Percentiles rank a stretch among this genome's conserved stretches.
phyloP scores from a whole-genome alignment of 1,139 yeast genomes.

The Blastobotrys persicus region DNA sequence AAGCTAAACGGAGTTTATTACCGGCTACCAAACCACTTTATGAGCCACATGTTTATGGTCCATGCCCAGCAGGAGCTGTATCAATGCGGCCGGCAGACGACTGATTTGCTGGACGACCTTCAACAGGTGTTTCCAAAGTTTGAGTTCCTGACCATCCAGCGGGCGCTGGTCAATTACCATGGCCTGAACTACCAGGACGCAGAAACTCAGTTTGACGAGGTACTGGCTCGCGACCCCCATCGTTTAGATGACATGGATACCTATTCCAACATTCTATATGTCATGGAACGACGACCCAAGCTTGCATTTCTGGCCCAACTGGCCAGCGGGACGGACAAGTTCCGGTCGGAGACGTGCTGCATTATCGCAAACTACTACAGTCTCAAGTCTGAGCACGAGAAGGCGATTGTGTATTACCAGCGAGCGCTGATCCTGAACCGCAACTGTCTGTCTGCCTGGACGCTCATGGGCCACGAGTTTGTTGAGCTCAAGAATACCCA shows the following conservation, averaged over 20 bases:
- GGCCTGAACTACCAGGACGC: constrained; percentile 78
- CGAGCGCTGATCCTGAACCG: constrained; percentile 82
- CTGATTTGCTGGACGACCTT: constrained; percentile 34
- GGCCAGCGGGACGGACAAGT: constrained; percentile 78
- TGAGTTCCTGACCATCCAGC: constrained; percentile 71
- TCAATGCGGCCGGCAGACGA: constrained; percentile 50
- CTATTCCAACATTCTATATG: constrained; percentile 89
- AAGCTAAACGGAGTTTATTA: constrained; percentile 38
- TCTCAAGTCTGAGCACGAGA: constrained; percentile 88
- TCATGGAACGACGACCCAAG: constrained; percentile 85
- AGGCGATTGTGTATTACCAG: constrained; percentile 88
- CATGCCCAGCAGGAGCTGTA: constrained; percentile 77
- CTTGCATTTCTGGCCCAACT: constrained; percentile 84
- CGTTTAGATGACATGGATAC: constrained; percentile 87
- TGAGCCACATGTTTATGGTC: constrained; percentile 63
- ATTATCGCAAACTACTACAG: constrained; percentile 92
- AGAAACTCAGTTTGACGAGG: constrained; percentile 72
- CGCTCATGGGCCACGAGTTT: constrained; percentile 98
- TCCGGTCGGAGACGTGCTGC: constrained; percentile 93
- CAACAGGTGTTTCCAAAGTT: constrained; percentile 65
- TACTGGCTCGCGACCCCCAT: constrained; percentile 75
- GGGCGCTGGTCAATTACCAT: constrained; percentile 78
- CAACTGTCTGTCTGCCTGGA: constrained; percentile 90
- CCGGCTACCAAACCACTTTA: constrained; percentile 33
- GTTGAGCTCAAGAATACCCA: constrained; percentile 94